Evolutionary conservation across 2,329 filamentous ascomycete genomes (phyloP), one percentile per base, ranked within the genome.

Genomic region (Cordyceps cicadae): DNA sequence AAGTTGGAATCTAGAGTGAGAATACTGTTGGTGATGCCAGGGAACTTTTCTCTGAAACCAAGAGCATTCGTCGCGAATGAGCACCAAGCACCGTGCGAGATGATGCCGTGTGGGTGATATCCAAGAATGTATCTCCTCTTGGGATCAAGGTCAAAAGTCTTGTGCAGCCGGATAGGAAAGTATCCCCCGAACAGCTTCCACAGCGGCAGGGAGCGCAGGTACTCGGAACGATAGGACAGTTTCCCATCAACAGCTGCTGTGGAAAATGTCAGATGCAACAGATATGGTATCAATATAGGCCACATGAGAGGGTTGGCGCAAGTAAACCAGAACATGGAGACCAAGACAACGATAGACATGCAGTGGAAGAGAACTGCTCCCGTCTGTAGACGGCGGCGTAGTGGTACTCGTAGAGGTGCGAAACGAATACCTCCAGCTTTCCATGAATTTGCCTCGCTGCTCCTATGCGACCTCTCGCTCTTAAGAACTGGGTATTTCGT

Each of bases 1-100:
- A 99, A 97, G 76, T 97, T 99, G 57, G 88, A 87, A 69, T 97
- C 94, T n/a, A 99, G 83, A 0, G 94, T 99, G 39, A 97, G 79
- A 24, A 97, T 78, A 8, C 90, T 92, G 75, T 97, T 97, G 51
- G 89, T 96, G 72, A 99, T 96, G 62, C 92, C 93, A 0, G 94
- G 94, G 68, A 97, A 99, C 63, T 96, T 84, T 60, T 89, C 85
- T 0, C 84, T 81, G 72, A 97, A 97, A 0, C 91, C 91, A 0
- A 97, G 81, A 0, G 91, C 91, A 67, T 97, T 92, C 0, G 93
- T 97, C 4, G 82, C 89, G 70, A 97, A 97, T 5, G 92, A 89
- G 5, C 87, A 90, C 76, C 93, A 97, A 0, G 92, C 93, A n/a
- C 93, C 94, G 68, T 97, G 91, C 5, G 89, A 94, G 69, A 99